Evolutionary conservation across 1,139 yeast genomes (phyloP), one percentile per base, ranked within the genome.

Genomic region (Petasospora rhodanensis): DNA sequence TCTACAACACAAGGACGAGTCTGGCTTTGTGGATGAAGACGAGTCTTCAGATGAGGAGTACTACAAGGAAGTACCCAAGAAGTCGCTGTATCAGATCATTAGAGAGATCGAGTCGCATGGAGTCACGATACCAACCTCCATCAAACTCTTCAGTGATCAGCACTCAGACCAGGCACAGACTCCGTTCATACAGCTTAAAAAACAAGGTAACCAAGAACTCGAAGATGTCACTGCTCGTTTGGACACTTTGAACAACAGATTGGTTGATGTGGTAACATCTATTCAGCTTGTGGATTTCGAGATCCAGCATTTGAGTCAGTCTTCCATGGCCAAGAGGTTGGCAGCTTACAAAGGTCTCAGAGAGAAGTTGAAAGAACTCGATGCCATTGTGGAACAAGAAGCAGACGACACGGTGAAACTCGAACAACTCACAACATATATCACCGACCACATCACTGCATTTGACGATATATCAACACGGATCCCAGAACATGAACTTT

Each of bases 71-170:
- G 42, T 39, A 1, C 44, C 49, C 8, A 43, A 45, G 34, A 50
- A 47, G 30, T 39, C 49, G 2, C 27, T 61, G n/a, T 66, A 55
- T 38, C 60, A 57, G 25, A 54, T 71, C 4, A 56, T 70, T 9
- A 49, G 51, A 11, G 66, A 58, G 22, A 43, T 72, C 32, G 68
- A 64, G 34, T 35, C 35, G 0, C 49, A 53, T 12, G 68, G 66
- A 1, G 45, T 64, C 10, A 44, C 40, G 0, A 56, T 70, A 4
- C 72, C 76, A 1, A 31, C 37, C 5, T 14, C 29, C 12, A 26
- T 48, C 12, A 49, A 48, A 30, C 26, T 38, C 11, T 4, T 46
- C 14, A 42, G 49, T 22, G 35, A 43, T 32, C 22, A 34, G 17
- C 21, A 35, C 14, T 20, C 42, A 2, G 3, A 9, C 7, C 12